Evolutionary conservation across 768 basidiomycete species (phyloP).

Genomic region (Pulveroboletus sp.): DNA sequence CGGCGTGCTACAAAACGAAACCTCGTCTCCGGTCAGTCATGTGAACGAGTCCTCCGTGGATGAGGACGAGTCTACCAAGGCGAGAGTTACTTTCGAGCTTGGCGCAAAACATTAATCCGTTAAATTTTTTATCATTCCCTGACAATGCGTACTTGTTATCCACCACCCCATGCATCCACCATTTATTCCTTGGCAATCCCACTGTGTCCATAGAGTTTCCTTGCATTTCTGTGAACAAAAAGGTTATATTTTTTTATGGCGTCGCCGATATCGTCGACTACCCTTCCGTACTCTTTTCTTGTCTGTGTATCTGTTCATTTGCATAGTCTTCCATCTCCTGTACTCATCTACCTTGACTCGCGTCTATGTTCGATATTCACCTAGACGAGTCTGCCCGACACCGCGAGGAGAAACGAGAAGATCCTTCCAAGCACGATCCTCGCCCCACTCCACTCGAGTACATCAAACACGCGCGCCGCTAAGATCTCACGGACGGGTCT

Average conservation of each 20-base stretch:
- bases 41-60: constrained; percentile 9
- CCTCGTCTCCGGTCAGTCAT: constrained; percentile 8
- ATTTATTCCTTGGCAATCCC: neutral
- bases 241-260: neutral
- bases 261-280: neutral
- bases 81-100: constrained; percentile 21
- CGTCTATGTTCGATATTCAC: neutral
- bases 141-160: neutral
- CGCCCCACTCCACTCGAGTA: constrained; percentile 36
- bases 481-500: constrained; percentile 19
- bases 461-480: constrained; percentile 37
- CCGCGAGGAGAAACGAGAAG: constrained; percentile 14
- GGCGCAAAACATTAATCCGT: constrained; percentile 5
- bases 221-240: neutral
- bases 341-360: neutral
- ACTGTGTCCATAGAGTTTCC: constrained; percentile 6
- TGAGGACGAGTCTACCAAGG: constrained; percentile 17
- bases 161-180: neutral
- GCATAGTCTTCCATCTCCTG: neutral
- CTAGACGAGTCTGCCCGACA: constrained; percentile 4
- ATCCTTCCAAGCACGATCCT: constrained; percentile 31
- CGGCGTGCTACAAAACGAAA: constrained; percentile 18
- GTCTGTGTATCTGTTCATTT: constrained; percentile 6
- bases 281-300: neutral
- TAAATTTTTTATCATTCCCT: neutral